Evolutionary conservation across 176 grass and related monocot species (phyloP).

Genomic region (Musa troglodytarum): DNA sequence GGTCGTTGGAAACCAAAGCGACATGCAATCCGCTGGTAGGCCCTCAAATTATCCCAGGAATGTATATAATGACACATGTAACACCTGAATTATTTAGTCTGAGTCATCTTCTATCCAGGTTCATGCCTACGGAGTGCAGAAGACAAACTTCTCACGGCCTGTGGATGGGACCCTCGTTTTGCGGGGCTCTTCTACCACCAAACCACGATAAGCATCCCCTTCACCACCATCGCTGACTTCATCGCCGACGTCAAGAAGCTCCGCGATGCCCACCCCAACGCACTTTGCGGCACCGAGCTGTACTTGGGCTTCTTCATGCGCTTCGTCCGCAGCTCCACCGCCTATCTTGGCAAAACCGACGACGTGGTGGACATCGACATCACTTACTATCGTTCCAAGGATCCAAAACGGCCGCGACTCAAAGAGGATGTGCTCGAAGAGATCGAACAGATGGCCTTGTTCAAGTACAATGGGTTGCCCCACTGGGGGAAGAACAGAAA

Average conservation of each 20-base stretch:
- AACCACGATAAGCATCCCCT: slow-evolving; percentile 34
- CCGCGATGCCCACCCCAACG: slow-evolving; percentile 32
- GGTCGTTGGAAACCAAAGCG: slow-evolving; percentile 46
- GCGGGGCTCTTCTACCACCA: slow-evolving; percentile 37
- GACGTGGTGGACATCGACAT: slow-evolving; percentile 53
- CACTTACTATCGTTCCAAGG: slow-evolving; percentile 41
- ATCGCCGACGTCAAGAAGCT: slow-evolving; percentile 45
- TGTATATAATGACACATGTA: too few species aligned
- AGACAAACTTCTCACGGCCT: slow-evolving; percentile 36
- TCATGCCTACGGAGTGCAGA: slow-evolving; percentile 27
- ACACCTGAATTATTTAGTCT: not conserved
- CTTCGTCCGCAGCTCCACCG: slow-evolving; percentile 34
- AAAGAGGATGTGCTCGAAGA: slow-evolving; percentile 39
- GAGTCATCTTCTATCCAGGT: not conserved
- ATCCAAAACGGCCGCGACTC: slow-evolving; percentile 26
- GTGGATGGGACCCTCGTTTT: slow-evolving; percentile 55
- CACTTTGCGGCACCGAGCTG: slow-evolving; percentile 51
- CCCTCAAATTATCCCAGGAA: too few species aligned
- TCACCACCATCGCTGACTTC: slow-evolving; percentile 30
- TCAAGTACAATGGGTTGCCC: slow-evolving; percentile 45
- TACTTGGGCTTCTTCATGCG: slow-evolving; percentile 44
- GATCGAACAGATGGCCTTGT: slow-evolving; percentile 48
- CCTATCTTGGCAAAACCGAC: slow-evolving; percentile 35
- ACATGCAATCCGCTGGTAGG: slow-evolving; percentile 34
- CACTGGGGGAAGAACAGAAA: slow-evolving; percentile 73